Evolutionary conservation across 129 eudicot genomes (phyloP), one percentile per base, ranked within the genome.

Genomic region (Lactuca sativa): DNA sequence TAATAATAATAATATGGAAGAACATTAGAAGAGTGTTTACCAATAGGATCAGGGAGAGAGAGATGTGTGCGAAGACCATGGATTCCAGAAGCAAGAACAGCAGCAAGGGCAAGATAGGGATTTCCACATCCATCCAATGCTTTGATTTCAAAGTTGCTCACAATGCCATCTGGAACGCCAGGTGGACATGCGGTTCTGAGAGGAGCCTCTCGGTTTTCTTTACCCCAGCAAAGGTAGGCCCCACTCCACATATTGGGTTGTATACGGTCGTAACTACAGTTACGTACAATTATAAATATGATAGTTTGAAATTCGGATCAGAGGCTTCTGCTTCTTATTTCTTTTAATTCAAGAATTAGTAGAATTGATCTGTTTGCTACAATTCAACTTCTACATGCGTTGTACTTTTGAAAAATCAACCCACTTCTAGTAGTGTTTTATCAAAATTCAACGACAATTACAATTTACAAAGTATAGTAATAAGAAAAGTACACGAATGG

Each of bases 181-280:
- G 98, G 98, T 74, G 98, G 98, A 66, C 92, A 85, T 48, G 99
- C 86, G 36, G 97, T 85, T 82, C 99, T 83, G 8, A 95, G 4
- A 31, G 99, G 96, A 83, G 97, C 97, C 81, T 90, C 99, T 75
- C 78, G 81, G 80, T 95, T 95, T 69, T 95, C 99, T 77, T 82
- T 84, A 51, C 99, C 99, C 99, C 99, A 95, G 74, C 96, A 90
- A 64, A 72, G 81, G 81, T 95, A 90, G 61, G 99, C 99, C 73
- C 97, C 99, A 77, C 97, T 95, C 96, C 99, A 90, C 25, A 83
- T 95, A 77, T 87, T 89, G 44, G 99, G 99, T 82, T 87, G 97
- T 71, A 95, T 72, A 40, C 97, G 97, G 62, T 95, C 99, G 70
- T 95, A 95, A 77, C 99, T 95, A 73, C 58, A 74, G 25, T 69